These are phyloP conservation scores for Debaryomycetaceae sp. DNA, from an alignment of 1,139 yeast species.

Conservation along the genomic window DNA sequence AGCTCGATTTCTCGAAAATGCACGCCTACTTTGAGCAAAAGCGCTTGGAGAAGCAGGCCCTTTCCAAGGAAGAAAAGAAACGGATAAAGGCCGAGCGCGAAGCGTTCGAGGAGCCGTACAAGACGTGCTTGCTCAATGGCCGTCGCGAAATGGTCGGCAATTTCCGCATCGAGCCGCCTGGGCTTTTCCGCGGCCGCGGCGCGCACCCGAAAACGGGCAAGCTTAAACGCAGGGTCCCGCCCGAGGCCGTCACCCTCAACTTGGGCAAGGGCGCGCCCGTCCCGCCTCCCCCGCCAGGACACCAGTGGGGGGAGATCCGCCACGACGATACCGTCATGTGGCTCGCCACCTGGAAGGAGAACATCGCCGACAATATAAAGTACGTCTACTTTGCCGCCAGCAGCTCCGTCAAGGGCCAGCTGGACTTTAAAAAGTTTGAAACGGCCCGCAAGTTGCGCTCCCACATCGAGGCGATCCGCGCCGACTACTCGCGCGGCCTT, in stretches of 20 bases:
- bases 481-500: constrained; percentile 60
- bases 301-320: constrained; percentile 78
- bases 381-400: constrained; percentile 89
- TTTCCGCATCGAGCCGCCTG: constrained; percentile 93
- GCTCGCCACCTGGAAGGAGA: constrained; percentile 97
- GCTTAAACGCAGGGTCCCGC: constrained; percentile 68
- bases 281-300: constrained; percentile 84
- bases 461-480: constrained; percentile 63
- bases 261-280: constrained; percentile 60
- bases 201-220: constrained; percentile 95
- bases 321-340: constrained; percentile 90
- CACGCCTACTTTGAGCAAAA: constrained; percentile 57
- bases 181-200: constrained; percentile 91
- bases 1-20: constrained; percentile 74
- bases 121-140: constrained; percentile 74
- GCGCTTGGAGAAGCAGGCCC: constrained; percentile 61
- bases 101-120: constrained; percentile 66
- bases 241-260: constrained; percentile 84
- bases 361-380: constrained; percentile 71
- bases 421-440: constrained; percentile 86
- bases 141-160: constrained; percentile 89
- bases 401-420: constrained; percentile 83
- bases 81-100: constrained; percentile 62
- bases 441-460: constrained; percentile 77
- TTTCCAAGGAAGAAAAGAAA: constrained; percentile 67